These are phyloP conservation scores for Paramecium sexaurelia DNA, from an alignment of 73 alveolate genomes.

Conservation along the genomic window DNA sequence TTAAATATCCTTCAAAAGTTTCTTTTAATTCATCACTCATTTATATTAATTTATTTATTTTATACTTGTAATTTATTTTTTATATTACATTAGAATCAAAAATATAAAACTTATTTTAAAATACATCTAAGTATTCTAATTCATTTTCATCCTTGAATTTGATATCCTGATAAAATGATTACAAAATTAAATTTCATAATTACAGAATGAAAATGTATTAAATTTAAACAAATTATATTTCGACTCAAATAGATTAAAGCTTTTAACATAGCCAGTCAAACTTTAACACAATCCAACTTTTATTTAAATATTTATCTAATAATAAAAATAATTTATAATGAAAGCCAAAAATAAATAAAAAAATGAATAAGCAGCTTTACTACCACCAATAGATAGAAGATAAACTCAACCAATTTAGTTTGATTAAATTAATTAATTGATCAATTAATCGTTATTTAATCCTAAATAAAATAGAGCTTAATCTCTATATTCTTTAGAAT, in stretches of 20 bases:
- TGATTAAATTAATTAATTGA: neutral
- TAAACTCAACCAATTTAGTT: constrained; percentile 23
- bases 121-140: too few relatives aligned
- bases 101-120: too few relatives aligned
- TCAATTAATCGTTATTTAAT: neutral
- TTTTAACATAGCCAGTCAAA: too few relatives aligned
- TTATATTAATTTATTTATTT: neutral
- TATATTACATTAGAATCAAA: too few relatives aligned
- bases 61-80: neutral
- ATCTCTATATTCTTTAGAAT: constrained; percentile 5
- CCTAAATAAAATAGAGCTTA: constrained; percentile 1
- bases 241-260: too few relatives aligned
- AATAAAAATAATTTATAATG: neutral
- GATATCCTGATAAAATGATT: too few relatives aligned
- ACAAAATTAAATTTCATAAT: too few relatives aligned
- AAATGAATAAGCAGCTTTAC: neutral
- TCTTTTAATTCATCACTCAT: neutral
- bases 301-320: too few relatives aligned
- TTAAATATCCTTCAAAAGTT: neutral
- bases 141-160: too few relatives aligned
- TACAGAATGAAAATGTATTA: too few relatives aligned
- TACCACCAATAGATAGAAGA: constrained; percentile 11
- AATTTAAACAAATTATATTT: too few relatives aligned
- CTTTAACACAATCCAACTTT: too few relatives aligned
- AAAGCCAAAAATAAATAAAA: neutral